Base-by-base conservation (phyloP, 2,329 filamentous ascomycete genomes). In the Botrytis porri region DNA sequence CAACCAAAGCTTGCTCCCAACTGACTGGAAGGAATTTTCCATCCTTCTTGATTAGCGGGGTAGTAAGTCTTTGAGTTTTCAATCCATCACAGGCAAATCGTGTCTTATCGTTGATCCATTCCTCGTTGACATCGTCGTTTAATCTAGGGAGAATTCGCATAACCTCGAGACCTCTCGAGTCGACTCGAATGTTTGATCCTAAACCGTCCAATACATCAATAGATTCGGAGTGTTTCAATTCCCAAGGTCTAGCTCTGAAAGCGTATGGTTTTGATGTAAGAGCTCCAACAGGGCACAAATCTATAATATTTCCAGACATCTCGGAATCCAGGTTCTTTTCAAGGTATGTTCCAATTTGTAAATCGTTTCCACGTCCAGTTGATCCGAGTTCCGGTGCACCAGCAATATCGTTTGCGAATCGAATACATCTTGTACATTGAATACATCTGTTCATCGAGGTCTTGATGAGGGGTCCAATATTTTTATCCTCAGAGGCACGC, bases 391-490 rank as follows among this genome's bases (percentile, higher is more conserved):
- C 96, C 51, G 96, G 94, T 74, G 96, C 96, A 80, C 96, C 96
- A 75, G 96, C 96, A 80, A 99, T 88, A 81, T 99, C 96, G 84
- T 98, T 99, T 82, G 96, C 93, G 84, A 99, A 99, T 81, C 96
- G 94, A 79, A 99, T 90, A 84, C 96, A 99, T 81, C 96, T 91
- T 76, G 96, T 99, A 88, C 96, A 99, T 87, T 99, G 96, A 81
- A 99, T 99, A 84, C 96, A 99, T 82, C 96, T 90, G 88, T 99
- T 99, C 96, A 99, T 99, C 67, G 96, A 99, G 5, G 96, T 99
- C 89, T 99, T 99, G 85, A 99, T 93, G 78, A 99, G 84, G 71
- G 96, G 96, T 51, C 96, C 96, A 80, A 99, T 98, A 84, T 99
- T 98, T 89, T 99, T 99, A 84, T 99, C 96, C 86, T 99, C 96